These are phyloP conservation scores for Silene coronaria DNA, from an alignment of 179 eudicot species.

Conservation along the genomic window DNA sequence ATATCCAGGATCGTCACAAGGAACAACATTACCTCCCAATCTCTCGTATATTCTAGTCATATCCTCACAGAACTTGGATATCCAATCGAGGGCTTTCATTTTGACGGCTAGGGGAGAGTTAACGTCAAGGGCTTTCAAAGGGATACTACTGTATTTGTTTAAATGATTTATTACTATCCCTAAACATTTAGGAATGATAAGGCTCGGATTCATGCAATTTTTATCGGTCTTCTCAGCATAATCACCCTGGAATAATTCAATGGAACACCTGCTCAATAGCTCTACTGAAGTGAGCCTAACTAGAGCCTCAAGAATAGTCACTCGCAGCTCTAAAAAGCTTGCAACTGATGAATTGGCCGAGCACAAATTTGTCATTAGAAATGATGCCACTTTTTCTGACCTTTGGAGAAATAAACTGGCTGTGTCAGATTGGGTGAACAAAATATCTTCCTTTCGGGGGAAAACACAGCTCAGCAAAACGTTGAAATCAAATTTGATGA, in stretches of 20 bases:
- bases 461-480: slow-evolving; percentile 67
- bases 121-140: slow-evolving; percentile 55
- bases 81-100: slow-evolving; percentile 74
- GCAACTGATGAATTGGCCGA: slow-evolving; percentile 44
- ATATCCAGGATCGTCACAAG: slow-evolving; percentile 45
- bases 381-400: slow-evolving; percentile 51
- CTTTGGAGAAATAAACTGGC: slow-evolving; percentile 48
- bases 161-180: slow-evolving; percentile 40
- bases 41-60: slow-evolving; percentile 41
- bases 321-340: slow-evolving; percentile 58
- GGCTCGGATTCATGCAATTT: slow-evolving; percentile 17
- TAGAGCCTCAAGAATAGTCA: slow-evolving; percentile 54
- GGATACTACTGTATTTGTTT: slow-evolving; percentile 51
- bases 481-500: slow-evolving; percentile 74
- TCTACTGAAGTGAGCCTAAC: slow-evolving; percentile 55
- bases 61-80: slow-evolving; percentile 51
- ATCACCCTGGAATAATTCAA: slow-evolving; percentile 21
- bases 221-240: slow-evolving; percentile 23
- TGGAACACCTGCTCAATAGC: slow-evolving; percentile 54
- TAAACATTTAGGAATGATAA: slow-evolving; percentile 23
- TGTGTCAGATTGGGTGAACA: slow-evolving; percentile 45
- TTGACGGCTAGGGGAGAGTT: slow-evolving; percentile 71
- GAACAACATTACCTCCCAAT: slow-evolving; percentile 30
- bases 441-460: slow-evolving; percentile 39
- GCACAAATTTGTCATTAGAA: slow-evolving; percentile 43